phyloP scores from a whole-genome alignment of 2,329 filamentous ascomycete genomes.

The Xylaria sp. region DNA sequence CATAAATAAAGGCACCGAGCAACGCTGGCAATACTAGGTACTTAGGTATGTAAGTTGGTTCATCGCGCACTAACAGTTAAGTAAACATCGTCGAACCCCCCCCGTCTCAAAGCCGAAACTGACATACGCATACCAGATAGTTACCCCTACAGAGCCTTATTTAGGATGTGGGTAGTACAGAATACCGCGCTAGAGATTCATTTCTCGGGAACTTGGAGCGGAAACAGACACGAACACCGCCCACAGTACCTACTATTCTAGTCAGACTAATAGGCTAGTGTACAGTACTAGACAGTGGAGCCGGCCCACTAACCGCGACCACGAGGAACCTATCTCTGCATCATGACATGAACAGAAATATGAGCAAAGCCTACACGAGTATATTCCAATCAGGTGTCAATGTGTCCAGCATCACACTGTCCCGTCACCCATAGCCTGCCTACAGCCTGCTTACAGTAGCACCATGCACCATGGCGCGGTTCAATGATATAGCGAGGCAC shows the following conservation, averaged over 20 bases:
- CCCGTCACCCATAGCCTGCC: neutral
- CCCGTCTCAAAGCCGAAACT: neutral
- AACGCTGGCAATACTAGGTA: neutral
- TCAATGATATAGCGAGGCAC: neutral
- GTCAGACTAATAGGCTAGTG: neutral
- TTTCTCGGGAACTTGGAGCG: slow-evolving; percentile 20
- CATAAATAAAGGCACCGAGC: neutral
- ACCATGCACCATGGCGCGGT: neutral
- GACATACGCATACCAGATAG: neutral
- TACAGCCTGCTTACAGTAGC: neutral
- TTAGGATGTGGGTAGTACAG: no score
- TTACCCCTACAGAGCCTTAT: no score
- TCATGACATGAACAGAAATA: slow-evolving; percentile 2
- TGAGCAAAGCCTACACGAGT: neutral
- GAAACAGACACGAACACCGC: slow-evolving; percentile 15
- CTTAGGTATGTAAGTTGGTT: neutral
- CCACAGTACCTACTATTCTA: neutral
- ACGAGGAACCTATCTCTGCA: slow-evolving; percentile 15
- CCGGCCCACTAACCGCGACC: slow-evolving; percentile 3
- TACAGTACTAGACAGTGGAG: slow-evolving; percentile 1
- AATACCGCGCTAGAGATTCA: slow-evolving; percentile 4
- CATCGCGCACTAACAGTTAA: no score
- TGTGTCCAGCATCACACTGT: neutral
- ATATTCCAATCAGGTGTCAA: slow-evolving; percentile 11
- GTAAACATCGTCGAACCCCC: neutral